These are phyloP conservation scores for Debaryomyces maramus DNA, from an alignment of 805 yeast species.

Conservation along the genomic window DNA sequence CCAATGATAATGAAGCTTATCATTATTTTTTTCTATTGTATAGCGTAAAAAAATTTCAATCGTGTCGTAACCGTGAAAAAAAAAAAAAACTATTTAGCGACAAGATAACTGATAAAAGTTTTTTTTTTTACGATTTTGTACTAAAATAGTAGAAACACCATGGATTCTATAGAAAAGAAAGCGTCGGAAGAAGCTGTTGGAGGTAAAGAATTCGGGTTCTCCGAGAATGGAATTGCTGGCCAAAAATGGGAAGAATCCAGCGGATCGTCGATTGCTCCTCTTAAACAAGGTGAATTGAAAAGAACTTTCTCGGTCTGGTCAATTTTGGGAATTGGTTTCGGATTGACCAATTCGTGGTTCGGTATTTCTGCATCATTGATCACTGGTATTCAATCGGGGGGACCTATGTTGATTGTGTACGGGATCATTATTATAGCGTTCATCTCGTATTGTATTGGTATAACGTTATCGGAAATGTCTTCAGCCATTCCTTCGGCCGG, in stretches of 20 bases:
- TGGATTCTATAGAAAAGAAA: background rate
- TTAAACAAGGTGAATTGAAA: constrained; percentile 16
- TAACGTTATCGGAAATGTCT: constrained; percentile 53
- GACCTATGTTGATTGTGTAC: constrained; percentile 56
- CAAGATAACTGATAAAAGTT: background rate
- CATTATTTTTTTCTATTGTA: too few relatives aligned
- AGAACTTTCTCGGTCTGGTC: constrained; percentile 35
- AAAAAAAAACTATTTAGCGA: background rate
- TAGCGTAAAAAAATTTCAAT: background rate
- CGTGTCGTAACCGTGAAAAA: background rate
- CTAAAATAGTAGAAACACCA: background rate
- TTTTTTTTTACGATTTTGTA: background rate
- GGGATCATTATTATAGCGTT: constrained; percentile 54
- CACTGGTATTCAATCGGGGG: constrained; percentile 57
- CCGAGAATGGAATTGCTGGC: background rate
- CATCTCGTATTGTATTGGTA: constrained; percentile 48
- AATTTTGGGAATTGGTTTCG: constrained; percentile 58
- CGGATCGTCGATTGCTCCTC: constrained; percentile 1
- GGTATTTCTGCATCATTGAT: constrained; percentile 58
- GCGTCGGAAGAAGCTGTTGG: background rate
- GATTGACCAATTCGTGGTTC: constrained; percentile 61
- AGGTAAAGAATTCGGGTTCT: background rate
- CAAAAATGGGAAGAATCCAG: background rate
- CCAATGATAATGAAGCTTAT: too few relatives aligned
- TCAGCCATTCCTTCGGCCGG: constrained; percentile 58